Evolutionary conservation across 225 moss, liverwort and hornwort species (phyloP).

Genomic region (Rhytidiadelphus loreus): DNA sequence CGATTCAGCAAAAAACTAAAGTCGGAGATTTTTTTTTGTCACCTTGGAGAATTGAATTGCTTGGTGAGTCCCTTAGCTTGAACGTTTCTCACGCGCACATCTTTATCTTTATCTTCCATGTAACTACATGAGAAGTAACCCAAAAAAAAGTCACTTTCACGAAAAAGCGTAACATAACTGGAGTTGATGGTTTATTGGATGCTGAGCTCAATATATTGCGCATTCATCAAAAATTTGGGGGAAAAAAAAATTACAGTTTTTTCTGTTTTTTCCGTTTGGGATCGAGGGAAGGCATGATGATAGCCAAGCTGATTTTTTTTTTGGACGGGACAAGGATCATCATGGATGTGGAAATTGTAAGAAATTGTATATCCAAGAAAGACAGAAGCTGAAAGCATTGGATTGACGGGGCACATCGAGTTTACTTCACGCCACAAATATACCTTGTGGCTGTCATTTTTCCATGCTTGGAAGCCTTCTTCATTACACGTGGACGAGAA

Average conservation of each 20-base stretch:
- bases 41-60: background rate
- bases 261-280: too few relatives aligned
- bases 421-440: background rate
- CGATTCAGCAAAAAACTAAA: too few relatives aligned
- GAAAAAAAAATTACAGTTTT: too few relatives aligned
- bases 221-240: background rate
- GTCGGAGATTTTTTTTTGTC: background rate
- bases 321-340: background rate
- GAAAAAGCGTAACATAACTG: background rate
- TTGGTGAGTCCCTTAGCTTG: background rate
- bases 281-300: too few relatives aligned
- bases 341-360: background rate
- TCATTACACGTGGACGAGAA: background rate
- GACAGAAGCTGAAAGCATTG: background rate
- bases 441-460: background rate
- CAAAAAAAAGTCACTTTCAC: background rate
- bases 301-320: background rate
- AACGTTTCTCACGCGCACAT: rapidly evolving
- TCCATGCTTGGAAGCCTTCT: background rate
- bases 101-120: background rate
- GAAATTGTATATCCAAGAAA: background rate
- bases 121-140: background rate
- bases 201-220: background rate
- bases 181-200: background rate
- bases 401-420: background rate